phyloP scores from a whole-genome alignment of 805 yeast genomes.

The Suhomyces sp. region DNA sequence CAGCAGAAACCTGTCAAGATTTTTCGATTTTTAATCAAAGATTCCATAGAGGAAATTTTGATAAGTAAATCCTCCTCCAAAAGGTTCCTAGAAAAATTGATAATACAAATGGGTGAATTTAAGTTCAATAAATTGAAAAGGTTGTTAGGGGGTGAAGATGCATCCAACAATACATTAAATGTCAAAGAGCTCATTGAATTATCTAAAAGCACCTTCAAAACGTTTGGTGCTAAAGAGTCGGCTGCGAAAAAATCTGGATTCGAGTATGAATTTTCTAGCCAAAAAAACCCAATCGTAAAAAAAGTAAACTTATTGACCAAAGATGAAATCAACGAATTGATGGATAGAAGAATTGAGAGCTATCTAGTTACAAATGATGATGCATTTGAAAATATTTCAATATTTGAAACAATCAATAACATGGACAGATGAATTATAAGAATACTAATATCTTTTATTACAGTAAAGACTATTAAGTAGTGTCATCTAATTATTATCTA shows the following conservation, averaged over 20 bases:
- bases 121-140: slow-evolving; percentile 28
- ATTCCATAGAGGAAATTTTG: slow-evolving; percentile 82
- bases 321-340: slow-evolving; percentile 49
- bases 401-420: slow-evolving; percentile 38
- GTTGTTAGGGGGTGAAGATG: slow-evolving; percentile 17
- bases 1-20: slow-evolving; percentile 81
- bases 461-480: neutral
- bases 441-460: neutral
- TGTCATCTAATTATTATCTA: slow-evolving; percentile 1
- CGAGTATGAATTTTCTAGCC: slow-evolving; percentile 1
- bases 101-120: slow-evolving; percentile 45
- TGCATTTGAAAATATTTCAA: slow-evolving; percentile 28
- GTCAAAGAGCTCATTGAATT: slow-evolving; percentile 14
- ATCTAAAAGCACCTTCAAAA: slow-evolving; percentile 4
- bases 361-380: slow-evolving; percentile 28
- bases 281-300: neutral
- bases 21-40: slow-evolving; percentile 70
- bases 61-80: slow-evolving; percentile 78
- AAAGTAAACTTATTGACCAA: slow-evolving; percentile 21
- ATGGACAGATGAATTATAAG: slow-evolving; percentile 17
- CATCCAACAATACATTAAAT: slow-evolving; percentile 3
- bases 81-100: slow-evolving; percentile 72
- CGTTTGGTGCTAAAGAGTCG: slow-evolving; percentile 5
- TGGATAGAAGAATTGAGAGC: slow-evolving; percentile 48
- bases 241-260: slow-evolving; percentile 5